phyloP scores from a whole-genome alignment of 2,329 filamentous ascomycete genomes.

The Colletotrichum phormii region DNA sequence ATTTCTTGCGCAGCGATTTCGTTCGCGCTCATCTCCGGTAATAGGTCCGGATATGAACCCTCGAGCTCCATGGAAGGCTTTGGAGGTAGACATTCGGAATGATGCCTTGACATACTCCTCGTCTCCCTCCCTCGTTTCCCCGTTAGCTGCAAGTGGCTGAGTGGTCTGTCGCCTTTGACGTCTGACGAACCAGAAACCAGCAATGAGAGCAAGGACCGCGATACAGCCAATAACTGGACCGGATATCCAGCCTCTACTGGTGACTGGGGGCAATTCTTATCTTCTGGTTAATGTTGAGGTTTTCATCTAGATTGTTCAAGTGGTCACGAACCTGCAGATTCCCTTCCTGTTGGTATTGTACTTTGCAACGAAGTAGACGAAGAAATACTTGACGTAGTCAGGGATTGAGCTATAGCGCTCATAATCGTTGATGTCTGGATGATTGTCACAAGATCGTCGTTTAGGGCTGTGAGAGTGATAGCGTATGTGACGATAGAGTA shows the following conservation, averaged over 20 bases:
- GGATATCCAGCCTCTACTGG: conserved; percentile 11
- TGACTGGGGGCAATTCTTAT: not conserved
- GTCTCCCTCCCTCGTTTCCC: not conserved
- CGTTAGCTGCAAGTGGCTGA: not conserved
- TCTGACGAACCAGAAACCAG: conserved; percentile 11
- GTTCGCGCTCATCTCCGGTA: not conserved
- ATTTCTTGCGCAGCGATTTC: conserved; percentile 3
- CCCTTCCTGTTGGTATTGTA: too few species aligned
- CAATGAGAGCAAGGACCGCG: not conserved
- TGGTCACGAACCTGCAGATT: too few species aligned
- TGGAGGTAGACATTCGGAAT: not conserved
- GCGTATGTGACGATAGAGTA: too few species aligned
- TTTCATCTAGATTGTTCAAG: too few species aligned
- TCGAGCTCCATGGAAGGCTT: not conserved
- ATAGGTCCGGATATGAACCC: not conserved
- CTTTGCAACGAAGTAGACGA: too few species aligned
- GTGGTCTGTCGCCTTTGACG: not conserved
- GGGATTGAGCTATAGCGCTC: too few species aligned
- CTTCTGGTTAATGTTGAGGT: not conserved
- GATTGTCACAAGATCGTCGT: too few species aligned
- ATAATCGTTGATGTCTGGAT: too few species aligned
- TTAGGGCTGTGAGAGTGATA: too few species aligned
- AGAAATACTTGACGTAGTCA: too few species aligned
- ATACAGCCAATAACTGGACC: conserved; percentile 3
- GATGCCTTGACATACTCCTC: conserved; percentile 2